Evolutionary conservation across 2,329 filamentous ascomycete species (phyloP).

Genomic region (Hypoxylon sp.): DNA sequence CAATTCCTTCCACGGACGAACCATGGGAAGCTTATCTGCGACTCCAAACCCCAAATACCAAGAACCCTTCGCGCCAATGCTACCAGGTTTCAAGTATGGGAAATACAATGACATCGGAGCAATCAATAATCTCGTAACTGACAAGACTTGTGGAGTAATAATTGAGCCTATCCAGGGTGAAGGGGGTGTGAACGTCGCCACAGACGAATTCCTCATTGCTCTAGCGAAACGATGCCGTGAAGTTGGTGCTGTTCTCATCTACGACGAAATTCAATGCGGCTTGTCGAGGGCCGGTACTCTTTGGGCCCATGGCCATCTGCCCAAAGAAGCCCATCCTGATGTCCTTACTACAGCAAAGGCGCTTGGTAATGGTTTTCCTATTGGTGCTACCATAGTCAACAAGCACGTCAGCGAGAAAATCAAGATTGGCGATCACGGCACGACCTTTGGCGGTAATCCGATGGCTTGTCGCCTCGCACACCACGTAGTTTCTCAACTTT

Average conservation of each 20-base stretch:
- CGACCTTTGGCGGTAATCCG: conserved; percentile 94
- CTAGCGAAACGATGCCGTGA: conserved; percentile 88
- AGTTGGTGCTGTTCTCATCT: conserved; percentile 90
- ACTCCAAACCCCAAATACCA: conserved; percentile 99
- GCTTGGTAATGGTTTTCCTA: conserved; percentile 95
- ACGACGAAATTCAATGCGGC: conserved; percentile 98
- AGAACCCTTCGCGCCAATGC: conserved; percentile 92
- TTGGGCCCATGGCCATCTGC: conserved; percentile 86
- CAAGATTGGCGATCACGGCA: conserved; percentile 85
- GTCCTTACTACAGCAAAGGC: conserved; percentile 96
- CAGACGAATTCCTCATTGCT: conserved; percentile 84
- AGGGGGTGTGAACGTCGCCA: conserved; percentile 89
- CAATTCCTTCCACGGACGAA: conserved; percentile 94
- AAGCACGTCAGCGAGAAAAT: conserved; percentile 76
- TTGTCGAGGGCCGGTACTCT: conserved; percentile 87
- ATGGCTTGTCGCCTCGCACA: conserved; percentile 87
- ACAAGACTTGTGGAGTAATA: conserved; percentile 92
- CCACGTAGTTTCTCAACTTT: conserved; percentile 84
- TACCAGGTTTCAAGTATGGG: conserved; percentile 91
- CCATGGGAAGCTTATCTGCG: conserved; percentile 94
- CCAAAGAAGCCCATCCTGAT: conserved; percentile 88
- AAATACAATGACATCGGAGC: conserved; percentile 84
- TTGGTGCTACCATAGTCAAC: conserved; percentile 81
- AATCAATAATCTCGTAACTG: conserved; percentile 81
- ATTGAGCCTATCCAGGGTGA: conserved; percentile 98